These are phyloP conservation scores for Boletus vermiculosoides DNA, from an alignment of 768 basidiomycete species.

Conservation along the genomic window DNA sequence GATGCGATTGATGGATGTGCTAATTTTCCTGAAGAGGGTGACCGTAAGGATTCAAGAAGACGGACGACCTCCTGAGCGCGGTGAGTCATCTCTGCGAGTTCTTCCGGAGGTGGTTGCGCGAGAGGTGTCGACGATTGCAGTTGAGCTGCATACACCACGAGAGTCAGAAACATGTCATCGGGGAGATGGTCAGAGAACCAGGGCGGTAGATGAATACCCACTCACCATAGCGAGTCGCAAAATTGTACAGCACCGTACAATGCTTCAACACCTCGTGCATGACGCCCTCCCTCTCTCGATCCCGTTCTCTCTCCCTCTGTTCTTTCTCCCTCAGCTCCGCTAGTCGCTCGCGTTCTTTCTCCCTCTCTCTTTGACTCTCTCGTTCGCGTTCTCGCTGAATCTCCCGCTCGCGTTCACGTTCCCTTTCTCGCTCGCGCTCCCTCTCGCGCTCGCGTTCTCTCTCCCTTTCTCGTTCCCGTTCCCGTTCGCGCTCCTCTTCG, in stretches of 20 bases:
- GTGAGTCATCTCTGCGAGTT: slow-evolving; percentile 68
- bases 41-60: slow-evolving; percentile 49
- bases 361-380: slow-evolving; percentile 23
- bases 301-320: slow-evolving; percentile 25
- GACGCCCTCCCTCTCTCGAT: slow-evolving; percentile 21
- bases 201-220: background rate
- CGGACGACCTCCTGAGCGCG: slow-evolving; percentile 65
- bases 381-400: slow-evolving; percentile 21
- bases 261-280: slow-evolving; percentile 39
- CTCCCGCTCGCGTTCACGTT: slow-evolving; percentile 20
- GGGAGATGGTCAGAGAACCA: background rate
- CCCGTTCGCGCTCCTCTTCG: slow-evolving; percentile 24
- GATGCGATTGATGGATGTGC: slow-evolving; percentile 13
- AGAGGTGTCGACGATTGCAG: slow-evolving; percentile 46
- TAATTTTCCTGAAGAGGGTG: slow-evolving; percentile 22
- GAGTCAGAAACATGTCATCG: slow-evolving; percentile 1
- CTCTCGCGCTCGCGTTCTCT: slow-evolving; percentile 19
- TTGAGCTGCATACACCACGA: slow-evolving; percentile 23
- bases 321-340: slow-evolving; percentile 24
- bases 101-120: slow-evolving; percentile 50
- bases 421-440: slow-evolving; percentile 23
- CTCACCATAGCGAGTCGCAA: slow-evolving; percentile 68
- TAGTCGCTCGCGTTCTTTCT: slow-evolving; percentile 24
- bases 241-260: slow-evolving; percentile 58
- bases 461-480: slow-evolving; percentile 22